Evolutionary conservation across 2,329 filamentous ascomycete species (phyloP).

Genomic region (Colletotrichum tofieldiae): DNA sequence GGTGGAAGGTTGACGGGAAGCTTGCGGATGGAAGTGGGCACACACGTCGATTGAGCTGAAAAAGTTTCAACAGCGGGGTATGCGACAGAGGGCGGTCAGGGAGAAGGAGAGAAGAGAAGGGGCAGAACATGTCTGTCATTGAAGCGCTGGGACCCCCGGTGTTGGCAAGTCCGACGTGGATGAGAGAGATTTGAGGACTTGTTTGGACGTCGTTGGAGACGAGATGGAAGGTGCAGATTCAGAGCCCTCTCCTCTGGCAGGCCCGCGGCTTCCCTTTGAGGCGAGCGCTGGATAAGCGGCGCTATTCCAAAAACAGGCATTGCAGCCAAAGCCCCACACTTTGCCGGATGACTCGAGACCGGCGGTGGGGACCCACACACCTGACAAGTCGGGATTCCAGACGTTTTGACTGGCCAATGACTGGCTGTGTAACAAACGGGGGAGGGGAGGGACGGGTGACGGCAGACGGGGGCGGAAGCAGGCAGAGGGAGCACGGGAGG

Average conservation of each 20-base stretch:
- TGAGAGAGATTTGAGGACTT: neutral
- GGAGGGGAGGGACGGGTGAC: no score
- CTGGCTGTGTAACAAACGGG: neutral
- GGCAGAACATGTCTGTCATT: neutral
- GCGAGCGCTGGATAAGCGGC: conserved; percentile 4
- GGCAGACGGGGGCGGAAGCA: neutral
- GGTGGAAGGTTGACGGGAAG: conserved; percentile 2
- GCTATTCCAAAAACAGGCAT: neutral
- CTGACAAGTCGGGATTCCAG: conserved; percentile 18
- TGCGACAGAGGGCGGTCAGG: neutral
- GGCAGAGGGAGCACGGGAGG: neutral
- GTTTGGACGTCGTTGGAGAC: conserved; percentile 9
- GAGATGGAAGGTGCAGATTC: neutral
- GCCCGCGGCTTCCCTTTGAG: neutral
- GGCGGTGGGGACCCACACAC: conserved; percentile 6
- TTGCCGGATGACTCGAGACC: conserved; percentile 37
- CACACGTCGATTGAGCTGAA: neutral
- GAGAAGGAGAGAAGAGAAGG: neutral
- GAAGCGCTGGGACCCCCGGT: neutral
- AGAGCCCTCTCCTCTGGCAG: neutral
- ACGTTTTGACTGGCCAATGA: conserved; percentile 14
- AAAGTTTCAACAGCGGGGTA: neutral
- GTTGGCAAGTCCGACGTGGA: no score
- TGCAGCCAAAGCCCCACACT: neutral
- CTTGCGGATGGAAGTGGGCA: neutral